Evolutionary conservation across 2,329 filamentous ascomycete species (phyloP).

Genomic region (Hypoxylon sp.): DNA sequence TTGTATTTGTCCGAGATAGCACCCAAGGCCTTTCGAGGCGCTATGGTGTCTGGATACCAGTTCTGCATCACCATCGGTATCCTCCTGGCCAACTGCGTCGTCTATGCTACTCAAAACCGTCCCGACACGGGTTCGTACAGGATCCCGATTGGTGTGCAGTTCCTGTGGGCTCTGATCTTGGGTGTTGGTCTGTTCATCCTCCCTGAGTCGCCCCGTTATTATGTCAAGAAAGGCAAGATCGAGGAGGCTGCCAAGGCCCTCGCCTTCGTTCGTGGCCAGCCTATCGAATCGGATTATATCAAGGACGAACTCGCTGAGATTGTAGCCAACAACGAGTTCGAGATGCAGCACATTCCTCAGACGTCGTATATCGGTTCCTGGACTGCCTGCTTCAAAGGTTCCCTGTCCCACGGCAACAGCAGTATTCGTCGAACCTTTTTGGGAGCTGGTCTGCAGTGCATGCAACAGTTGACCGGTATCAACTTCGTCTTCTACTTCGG

Average conservation of each 20-base stretch:
- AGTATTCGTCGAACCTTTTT: conserved; percentile 63
- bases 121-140: conserved; percentile 70
- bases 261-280: conserved; percentile 69
- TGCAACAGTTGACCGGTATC: conserved; percentile 59
- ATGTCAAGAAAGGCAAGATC: conserved; percentile 70
- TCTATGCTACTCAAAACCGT: conserved; percentile 69
- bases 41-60: conserved; percentile 77
- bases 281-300: conserved; percentile 69
- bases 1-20: conserved; percentile 73
- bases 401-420: conserved; percentile 61
- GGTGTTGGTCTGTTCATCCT: conserved; percentile 49
- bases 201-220: conserved; percentile 76
- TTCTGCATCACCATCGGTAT: conserved; percentile 80
- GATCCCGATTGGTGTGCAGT: conserved; percentile 75
- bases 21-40: conserved; percentile 72
- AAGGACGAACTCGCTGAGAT: conserved; percentile 76
- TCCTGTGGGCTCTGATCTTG: conserved; percentile 56
- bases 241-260: conserved; percentile 67
- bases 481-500: conserved; percentile 81
- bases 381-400: conserved; percentile 64
- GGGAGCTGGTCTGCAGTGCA: conserved; percentile 47
- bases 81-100: conserved; percentile 72
- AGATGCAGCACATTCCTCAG: conserved; percentile 66
- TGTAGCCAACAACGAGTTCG: conserved; percentile 76
- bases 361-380: conserved; percentile 66